phyloP scores from a whole-genome alignment of 495 filamentous ascomycete genomes.

The Aspergillus sclerotioniger region DNA sequence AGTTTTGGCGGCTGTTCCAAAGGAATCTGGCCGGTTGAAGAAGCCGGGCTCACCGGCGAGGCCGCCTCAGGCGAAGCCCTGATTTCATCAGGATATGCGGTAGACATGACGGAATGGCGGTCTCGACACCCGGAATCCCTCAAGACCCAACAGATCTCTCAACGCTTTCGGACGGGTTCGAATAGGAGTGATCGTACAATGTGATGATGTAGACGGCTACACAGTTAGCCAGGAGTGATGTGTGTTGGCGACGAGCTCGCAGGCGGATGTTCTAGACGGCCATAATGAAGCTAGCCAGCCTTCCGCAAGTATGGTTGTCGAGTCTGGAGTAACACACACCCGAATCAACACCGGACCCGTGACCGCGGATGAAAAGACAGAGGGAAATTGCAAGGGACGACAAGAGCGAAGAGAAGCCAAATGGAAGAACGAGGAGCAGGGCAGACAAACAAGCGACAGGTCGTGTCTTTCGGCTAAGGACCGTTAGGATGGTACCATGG shows the following conservation, averaged over 20 bases:
- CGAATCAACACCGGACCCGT: conserved; percentile 9
- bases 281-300: conserved; percentile 18
- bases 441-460: conserved; percentile 7
- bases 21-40: conserved; percentile 39
- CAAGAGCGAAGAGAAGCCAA: conserved; percentile 9
- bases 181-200: neutral
- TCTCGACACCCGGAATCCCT: neutral
- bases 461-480: conserved; percentile 16
- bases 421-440: conserved; percentile 11
- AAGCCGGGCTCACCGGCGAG: conserved; percentile 30
- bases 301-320: conserved; percentile 8
- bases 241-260: conserved; percentile 16
- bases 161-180: neutral
- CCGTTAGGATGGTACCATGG: conserved; percentile 26
- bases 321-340: conserved; percentile 2
- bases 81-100: conserved; percentile 28
- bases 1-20: conserved; percentile 58
- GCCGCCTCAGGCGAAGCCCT: conserved; percentile 24
- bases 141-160: neutral
- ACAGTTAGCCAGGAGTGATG: neutral
- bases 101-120: conserved; percentile 27
- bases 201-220: neutral
- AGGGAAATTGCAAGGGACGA: neutral
- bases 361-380: conserved; percentile 5
- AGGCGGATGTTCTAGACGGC: conserved; percentile 13